phyloP scores from a whole-genome alignment of 2,329 filamentous ascomycete species.

The Trichoderma arundinaceum region DNA sequence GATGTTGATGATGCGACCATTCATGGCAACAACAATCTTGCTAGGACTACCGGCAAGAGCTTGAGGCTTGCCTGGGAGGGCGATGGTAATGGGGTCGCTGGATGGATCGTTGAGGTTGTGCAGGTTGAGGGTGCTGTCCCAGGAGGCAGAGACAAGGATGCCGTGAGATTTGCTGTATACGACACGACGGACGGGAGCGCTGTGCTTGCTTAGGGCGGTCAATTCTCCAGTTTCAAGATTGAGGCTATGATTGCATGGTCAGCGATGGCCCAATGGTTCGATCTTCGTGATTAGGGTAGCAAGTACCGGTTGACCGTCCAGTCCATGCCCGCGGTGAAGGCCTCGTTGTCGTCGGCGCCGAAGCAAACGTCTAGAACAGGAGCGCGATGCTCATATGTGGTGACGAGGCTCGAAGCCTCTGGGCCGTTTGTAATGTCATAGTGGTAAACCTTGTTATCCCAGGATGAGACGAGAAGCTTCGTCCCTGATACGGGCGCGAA shows the following conservation, averaged over 20 bases:
- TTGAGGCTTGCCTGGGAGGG: conserved; percentile 85
- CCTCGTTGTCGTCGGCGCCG: conserved; percentile 78
- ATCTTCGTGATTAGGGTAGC: neutral
- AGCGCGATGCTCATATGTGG: conserved; percentile 78
- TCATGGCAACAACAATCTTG: conserved; percentile 95
- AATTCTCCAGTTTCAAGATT: conserved; percentile 75
- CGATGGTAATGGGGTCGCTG: conserved; percentile 65
- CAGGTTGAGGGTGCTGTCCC: conserved; percentile 90
- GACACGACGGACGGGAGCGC: conserved; percentile 79
- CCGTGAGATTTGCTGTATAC: conserved; percentile 78
- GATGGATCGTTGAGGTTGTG: conserved; percentile 66
- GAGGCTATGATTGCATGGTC: conserved; percentile 51
- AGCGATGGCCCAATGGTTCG: conserved; percentile 1
- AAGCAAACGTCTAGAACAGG: conserved; percentile 93
- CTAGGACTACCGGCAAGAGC: conserved; percentile 77
- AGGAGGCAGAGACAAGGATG: conserved; percentile 86
- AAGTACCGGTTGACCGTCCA: conserved; percentile 77
- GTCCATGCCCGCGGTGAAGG: conserved; percentile 86
- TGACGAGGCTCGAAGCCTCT: conserved; percentile 63
- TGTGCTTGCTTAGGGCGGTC: conserved; percentile 77
- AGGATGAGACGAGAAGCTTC: conserved; percentile 87
- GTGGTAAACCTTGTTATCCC: conserved; percentile 90
- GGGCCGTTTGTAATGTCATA: conserved; percentile 73
- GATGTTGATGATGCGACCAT: conserved; percentile 88
- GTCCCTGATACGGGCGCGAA: conserved; percentile 80